A percentile compares a stretch with the other conserved stretches of the same genome.
Evolutionary conservation across 768 basidiomycete genomes (phyloP).

Genomic region (Suillus clintonianus): DNA sequence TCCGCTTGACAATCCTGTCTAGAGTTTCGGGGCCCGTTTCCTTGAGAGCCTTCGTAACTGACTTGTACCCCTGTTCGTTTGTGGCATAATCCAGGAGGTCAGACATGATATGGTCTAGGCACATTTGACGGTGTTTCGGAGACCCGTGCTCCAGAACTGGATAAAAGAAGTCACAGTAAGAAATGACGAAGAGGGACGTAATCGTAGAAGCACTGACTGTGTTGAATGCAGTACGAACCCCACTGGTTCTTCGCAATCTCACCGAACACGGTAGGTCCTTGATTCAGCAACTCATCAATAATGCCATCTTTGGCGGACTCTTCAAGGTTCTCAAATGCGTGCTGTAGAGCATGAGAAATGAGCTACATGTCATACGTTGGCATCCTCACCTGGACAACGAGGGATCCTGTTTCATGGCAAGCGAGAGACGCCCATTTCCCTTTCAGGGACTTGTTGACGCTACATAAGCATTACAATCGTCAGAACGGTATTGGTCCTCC

Average conservation of each 20-base stretch:
- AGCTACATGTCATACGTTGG: background rate
- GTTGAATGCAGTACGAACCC: slow-evolving; percentile 87
- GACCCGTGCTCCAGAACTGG: slow-evolving; percentile 86
- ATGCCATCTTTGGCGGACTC: slow-evolving; percentile 83
- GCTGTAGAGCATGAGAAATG: slow-evolving; percentile 42
- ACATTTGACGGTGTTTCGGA: slow-evolving; percentile 69
- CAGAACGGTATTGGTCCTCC: background rate
- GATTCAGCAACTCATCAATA: slow-evolving; percentile 79
- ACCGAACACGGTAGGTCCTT: slow-evolving; percentile 64
- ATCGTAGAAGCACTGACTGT: slow-evolving; percentile 54
- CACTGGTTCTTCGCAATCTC: slow-evolving; percentile 87
- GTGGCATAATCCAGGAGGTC: slow-evolving; percentile 81
- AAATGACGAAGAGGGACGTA: slow-evolving; percentile 6
- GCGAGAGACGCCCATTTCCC: slow-evolving; percentile 90
- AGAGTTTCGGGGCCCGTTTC: slow-evolving; percentile 79
- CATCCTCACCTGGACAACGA: slow-evolving; percentile 74
- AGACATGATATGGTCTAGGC: slow-evolving; percentile 73
- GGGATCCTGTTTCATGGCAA: slow-evolving; percentile 87
- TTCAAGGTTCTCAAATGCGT: slow-evolving; percentile 85
- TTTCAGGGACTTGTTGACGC: slow-evolving; percentile 84
- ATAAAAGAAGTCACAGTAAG: background rate
- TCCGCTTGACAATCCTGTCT: slow-evolving; percentile 71
- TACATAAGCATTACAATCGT: slow-evolving; percentile 27
- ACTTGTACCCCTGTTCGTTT: slow-evolving; percentile 86
- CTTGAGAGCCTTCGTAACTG: slow-evolving; percentile 83